Evolutionary conservation across 768 basidiomycete genomes (phyloP).

Genomic region (Dioszegia aurantiaca): DNA sequence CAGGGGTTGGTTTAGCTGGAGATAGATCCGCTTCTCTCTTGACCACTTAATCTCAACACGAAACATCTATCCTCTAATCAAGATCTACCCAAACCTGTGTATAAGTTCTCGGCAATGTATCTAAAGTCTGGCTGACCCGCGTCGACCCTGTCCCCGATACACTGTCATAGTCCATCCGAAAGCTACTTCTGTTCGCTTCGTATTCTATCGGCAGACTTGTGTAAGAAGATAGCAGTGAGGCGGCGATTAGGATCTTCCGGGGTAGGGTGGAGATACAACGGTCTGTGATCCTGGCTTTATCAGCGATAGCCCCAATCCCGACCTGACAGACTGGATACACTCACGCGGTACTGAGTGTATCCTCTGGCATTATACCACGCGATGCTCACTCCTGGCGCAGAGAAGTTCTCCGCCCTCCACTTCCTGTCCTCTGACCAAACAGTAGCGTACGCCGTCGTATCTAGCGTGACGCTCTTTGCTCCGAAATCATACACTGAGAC

Average conservation of each 20-base stretch:
- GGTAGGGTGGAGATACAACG: conserved; percentile 6
- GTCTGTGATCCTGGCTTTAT: conserved; percentile 3
- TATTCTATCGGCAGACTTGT: conserved; percentile 12
- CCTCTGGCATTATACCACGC: conserved; percentile 14
- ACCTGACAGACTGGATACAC: background rate
- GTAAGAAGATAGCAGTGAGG: background rate
- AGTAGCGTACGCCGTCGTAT: conserved; percentile 21
- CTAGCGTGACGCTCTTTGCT: conserved; percentile 26
- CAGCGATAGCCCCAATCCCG: background rate
- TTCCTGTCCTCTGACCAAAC: background rate
- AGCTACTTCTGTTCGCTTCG: background rate
- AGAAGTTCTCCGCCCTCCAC: background rate
- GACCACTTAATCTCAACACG: too few species aligned
- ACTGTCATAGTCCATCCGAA: too few species aligned
- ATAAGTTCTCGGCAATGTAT: too few species aligned
- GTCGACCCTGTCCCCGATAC: too few species aligned
- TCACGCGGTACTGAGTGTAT: conserved; percentile 8
- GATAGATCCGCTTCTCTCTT: too few species aligned
- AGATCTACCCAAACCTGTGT: too few species aligned
- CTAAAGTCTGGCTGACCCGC: too few species aligned
- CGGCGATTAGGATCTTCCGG: conserved; percentile 38
- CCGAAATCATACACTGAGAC: conserved; percentile 17
- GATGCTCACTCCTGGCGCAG: background rate
- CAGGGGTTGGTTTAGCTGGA: conserved; percentile 8
- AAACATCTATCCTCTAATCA: too few species aligned